A percentile compares a stretch with the other conserved stretches of the same genome.
Evolutionary conservation across 2,329 filamentous ascomycete species (phyloP).

Genomic region (Cladobotryum protrusum): DNA sequence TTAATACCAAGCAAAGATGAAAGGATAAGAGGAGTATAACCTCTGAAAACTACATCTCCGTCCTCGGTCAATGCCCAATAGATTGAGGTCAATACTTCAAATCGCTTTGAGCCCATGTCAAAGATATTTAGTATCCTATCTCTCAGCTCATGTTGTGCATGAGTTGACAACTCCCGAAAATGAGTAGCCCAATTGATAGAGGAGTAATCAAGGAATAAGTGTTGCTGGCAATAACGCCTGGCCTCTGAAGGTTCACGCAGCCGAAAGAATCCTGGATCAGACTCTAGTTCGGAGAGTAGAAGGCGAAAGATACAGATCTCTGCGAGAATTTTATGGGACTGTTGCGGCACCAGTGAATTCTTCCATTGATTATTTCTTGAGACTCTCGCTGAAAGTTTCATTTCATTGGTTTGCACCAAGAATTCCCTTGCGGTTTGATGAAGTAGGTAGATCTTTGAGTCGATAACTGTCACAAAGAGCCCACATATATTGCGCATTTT

Average conservation of each 20-base stretch:
- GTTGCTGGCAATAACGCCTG: neutral
- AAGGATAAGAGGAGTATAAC: constrained; percentile 1
- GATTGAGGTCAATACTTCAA: neutral
- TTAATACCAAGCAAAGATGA: constrained; percentile 5
- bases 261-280: no score
- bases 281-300: constrained; percentile 4
- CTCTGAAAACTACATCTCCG: neutral
- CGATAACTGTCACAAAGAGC: constrained; percentile 21
- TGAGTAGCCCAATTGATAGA: constrained; percentile 12
- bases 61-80: neutral
- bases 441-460: constrained; percentile 17
- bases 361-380: constrained; percentile 10
- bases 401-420: constrained; percentile 5
- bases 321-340: constrained; percentile 13
- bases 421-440: constrained; percentile 21
- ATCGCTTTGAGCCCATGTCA: neutral
- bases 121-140: neutral
- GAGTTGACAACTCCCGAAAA: neutral
- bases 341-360: constrained; percentile 3
- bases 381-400: neutral
- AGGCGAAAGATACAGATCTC: constrained; percentile 14
- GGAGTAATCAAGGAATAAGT: constrained; percentile 13
- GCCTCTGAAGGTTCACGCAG: no score
- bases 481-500: constrained; percentile 23
- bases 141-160: neutral